Base-by-base conservation (phyloP, 2,329 filamentous ascomycete species). In the Beauveria sp. region DNA sequence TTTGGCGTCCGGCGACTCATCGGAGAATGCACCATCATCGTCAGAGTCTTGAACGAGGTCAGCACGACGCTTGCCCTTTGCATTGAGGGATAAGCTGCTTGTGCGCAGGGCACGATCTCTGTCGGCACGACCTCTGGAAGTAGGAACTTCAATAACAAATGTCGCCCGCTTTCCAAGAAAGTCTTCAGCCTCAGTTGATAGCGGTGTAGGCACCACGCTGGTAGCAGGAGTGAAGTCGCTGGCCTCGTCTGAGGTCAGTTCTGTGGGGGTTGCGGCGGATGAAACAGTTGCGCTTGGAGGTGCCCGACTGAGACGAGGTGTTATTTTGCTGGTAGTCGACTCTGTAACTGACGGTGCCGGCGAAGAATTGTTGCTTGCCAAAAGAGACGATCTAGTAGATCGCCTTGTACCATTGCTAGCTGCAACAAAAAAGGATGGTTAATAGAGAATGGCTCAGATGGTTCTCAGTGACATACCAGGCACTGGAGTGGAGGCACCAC, bases 81-180 rank as follows among this genome's bases (percentile, higher is more conserved):
- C 62, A 43, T 73, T 74, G 67, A 84, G 70, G 2, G 81, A 76
- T 64, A 77, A 82, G 55, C 80, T 74, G 72, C 80, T 86, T 9
- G 67, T 68, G 18, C 71, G 68, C 16, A 74, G 54, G 14, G 66
- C 67, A n/a, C 70, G 66, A 31, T 76, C 72, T 24, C 66, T 67
- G 24, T 71, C 69, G n/a, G 59, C 63, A 62, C 6, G 68, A 63
- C 51, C 62, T 65, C 1, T 65, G 63, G 51, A 24, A 70, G 72
- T 26, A 71, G 60, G 71, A 10, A 76, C 68, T 65, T 76, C 71
- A 3, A 76, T 60, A 43, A 38, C 43, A 18, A 55, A 65, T 48
- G 31, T 48, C 46, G 54, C n/a, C 5, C 71, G 69, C 31, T 61
- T 49, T 14, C 14, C 28, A 10, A 22, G 14, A 10, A 22, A 43